These are phyloP conservation scores for Arthroderma sp. DNA, from an alignment of 2,329 filamentous ascomycete species.

Conservation along the genomic window DNA sequence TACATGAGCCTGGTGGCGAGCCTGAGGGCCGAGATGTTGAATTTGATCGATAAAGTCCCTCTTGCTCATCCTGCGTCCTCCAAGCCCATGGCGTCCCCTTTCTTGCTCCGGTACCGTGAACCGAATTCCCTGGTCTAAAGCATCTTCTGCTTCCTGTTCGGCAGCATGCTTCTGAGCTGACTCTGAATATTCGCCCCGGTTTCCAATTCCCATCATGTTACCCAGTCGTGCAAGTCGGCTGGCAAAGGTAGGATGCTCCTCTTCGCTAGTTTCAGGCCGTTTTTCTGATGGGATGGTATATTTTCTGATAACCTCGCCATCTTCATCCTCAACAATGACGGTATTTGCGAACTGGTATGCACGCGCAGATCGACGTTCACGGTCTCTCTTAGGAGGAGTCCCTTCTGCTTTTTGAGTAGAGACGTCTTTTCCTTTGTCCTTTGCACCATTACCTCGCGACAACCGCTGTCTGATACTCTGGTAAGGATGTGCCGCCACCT, in stretches of 20 bases:
- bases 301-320: constrained; percentile 56
- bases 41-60: constrained; percentile 52
- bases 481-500: constrained; percentile 17
- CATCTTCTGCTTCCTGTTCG: constrained; percentile 18
- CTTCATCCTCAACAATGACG: constrained; percentile 57
- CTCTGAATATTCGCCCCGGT: constrained; percentile 19
- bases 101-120: constrained; percentile 44
- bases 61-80: constrained; percentile 50
- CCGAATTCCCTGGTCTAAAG: constrained; percentile 40
- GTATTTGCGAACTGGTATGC: constrained; percentile 57
- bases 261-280: constrained; percentile 19
- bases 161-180: constrained; percentile 20
- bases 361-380: constrained; percentile 42
- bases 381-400: constrained; percentile 20
- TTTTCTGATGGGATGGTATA: constrained; percentile 45
- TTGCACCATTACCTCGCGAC: constrained; percentile 32
- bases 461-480: constrained; percentile 35
- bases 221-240: constrained; percentile 46
- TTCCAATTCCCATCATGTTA: constrained; percentile 42
- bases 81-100: constrained; percentile 26
- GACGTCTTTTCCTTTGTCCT: constrained; percentile 20
- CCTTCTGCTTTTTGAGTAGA: constrained; percentile 10
- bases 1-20: constrained; percentile 35
- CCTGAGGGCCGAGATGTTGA: constrained; percentile 45
- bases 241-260: constrained; percentile 29